Evolutionary conservation across 1,284 basidiomycete species (phyloP).

Genomic region (Ganoderma meredithae): DNA sequence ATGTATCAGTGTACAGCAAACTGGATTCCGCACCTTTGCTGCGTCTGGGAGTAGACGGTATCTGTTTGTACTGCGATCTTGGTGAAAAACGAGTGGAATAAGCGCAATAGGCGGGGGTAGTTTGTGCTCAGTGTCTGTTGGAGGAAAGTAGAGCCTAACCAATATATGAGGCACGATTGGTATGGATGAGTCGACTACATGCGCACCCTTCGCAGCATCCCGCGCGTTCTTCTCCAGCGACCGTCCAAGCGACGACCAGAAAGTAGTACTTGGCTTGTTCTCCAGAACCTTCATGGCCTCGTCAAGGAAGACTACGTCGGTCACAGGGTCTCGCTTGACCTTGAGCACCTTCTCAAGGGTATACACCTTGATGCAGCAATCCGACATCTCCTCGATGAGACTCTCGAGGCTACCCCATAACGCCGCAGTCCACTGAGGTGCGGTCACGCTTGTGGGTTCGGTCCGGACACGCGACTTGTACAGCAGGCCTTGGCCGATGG

Average conservation of each 20-base stretch:
- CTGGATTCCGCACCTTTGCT: slow-evolving; percentile 75
- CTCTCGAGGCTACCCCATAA: slow-evolving; percentile 86
- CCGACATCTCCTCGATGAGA: slow-evolving; percentile 89
- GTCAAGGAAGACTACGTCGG: slow-evolving; percentile 85
- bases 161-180: not conserved
- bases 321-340: slow-evolving; percentile 84
- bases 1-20: slow-evolving; percentile 4
- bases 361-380: slow-evolving; percentile 94
- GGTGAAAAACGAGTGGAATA: slow-evolving; percentile 96
- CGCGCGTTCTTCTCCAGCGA: slow-evolving; percentile 83
- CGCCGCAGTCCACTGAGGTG: slow-evolving; percentile 82
- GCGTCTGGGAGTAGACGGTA: slow-evolving; percentile 82
- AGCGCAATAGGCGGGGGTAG: slow-evolving; percentile 85
- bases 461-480: slow-evolving; percentile 86
- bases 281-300: slow-evolving; percentile 92
- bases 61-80: slow-evolving; percentile 96
- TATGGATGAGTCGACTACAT: slow-evolving; percentile 5
- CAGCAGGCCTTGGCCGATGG: slow-evolving; percentile 51
- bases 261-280: slow-evolving; percentile 88
- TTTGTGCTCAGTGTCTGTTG: slow-evolving; percentile 87
- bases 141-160: slow-evolving; percentile 79
- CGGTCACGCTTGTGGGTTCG: slow-evolving; percentile 84
- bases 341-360: slow-evolving; percentile 93
- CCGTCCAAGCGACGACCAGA: slow-evolving; percentile 87
- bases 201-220: slow-evolving; percentile 75